phyloP scores from a whole-genome alignment of 768 basidiomycete genomes.

The Dictyophora rubrovolvata region DNA sequence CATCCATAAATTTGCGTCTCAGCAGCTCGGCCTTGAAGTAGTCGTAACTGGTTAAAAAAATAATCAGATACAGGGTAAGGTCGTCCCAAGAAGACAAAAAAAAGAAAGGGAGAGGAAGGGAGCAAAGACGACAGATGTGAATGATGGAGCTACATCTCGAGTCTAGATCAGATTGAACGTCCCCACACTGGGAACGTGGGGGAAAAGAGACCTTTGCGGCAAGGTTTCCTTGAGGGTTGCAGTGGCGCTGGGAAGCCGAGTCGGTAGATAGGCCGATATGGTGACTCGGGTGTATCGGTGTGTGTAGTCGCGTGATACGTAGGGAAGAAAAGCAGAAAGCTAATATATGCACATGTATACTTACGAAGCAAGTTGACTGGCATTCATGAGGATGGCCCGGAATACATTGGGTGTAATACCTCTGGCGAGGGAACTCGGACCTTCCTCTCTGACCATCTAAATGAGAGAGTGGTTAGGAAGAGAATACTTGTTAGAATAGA shows the following conservation, averaged over 20 bases:
- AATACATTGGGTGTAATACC: slow-evolving; percentile 82
- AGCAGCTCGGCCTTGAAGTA: slow-evolving; percentile 83
- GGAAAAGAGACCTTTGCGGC: neutral
- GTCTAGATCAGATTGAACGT: too few relatives aligned
- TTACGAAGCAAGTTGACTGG: slow-evolving; percentile 83
- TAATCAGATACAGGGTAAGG: too few relatives aligned
- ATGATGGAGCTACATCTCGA: too few relatives aligned
- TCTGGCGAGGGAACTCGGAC: slow-evolving; percentile 59
- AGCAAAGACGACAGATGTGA: neutral
- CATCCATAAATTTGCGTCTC: slow-evolving; percentile 59
- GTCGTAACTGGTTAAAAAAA: slow-evolving; percentile 51
- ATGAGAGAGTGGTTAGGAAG: neutral
- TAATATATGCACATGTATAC: slow-evolving; percentile 19
- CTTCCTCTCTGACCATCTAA: slow-evolving; percentile 85
- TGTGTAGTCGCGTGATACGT: neutral
- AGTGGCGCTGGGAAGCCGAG: neutral
- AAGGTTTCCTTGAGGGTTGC: too few relatives aligned
- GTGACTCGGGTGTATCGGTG: neutral
- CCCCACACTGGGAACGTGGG: neutral
- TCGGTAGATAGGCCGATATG: neutral
- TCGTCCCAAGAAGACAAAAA: neutral
- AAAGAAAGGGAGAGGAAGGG: neutral
- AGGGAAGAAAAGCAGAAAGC: neutral
- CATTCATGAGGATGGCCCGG: slow-evolving; percentile 82
- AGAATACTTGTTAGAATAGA: neutral